phyloP scores from a whole-genome alignment of 129 eudicot species.

The Escallonia rubra region DNA sequence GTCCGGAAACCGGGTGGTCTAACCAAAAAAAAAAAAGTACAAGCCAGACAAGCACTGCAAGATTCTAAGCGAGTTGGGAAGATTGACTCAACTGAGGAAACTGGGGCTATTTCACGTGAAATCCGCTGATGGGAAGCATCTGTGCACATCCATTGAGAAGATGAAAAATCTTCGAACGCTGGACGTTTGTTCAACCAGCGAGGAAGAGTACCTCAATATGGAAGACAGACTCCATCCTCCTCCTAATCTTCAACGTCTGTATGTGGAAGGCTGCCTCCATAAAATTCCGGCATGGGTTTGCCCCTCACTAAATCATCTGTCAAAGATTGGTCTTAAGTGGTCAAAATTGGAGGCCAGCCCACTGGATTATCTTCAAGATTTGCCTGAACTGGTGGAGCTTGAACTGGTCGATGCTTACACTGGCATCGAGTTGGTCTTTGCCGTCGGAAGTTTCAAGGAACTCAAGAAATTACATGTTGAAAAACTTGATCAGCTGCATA shows the following conservation, averaged over 20 bases:
- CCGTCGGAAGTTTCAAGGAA: slow-evolving; percentile 14
- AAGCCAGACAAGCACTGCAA: neutral
- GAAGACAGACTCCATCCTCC: slow-evolving; percentile 6
- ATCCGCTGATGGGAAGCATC: slow-evolving; percentile 3
- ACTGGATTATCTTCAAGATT: slow-evolving; percentile 10
- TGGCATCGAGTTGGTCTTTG: slow-evolving; percentile 12
- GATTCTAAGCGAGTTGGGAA: slow-evolving; percentile 3
- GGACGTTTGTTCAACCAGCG: slow-evolving; percentile 2
- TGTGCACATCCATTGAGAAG: slow-evolving; percentile 14
- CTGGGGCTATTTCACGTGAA: slow-evolving; percentile 7
- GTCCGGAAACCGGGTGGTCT: too few species aligned
- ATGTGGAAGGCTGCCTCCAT: slow-evolving; percentile 16
- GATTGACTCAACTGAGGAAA: slow-evolving; percentile 5
- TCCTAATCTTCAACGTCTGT: slow-evolving; percentile 3
- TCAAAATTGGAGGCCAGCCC: slow-evolving; percentile 13
- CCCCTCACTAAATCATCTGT: slow-evolving; percentile 8
- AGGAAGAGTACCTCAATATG: slow-evolving; percentile 14
- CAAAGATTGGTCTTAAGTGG: slow-evolving; percentile 16
- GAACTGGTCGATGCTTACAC: slow-evolving; percentile 16
- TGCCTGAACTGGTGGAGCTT: slow-evolving; percentile 24
- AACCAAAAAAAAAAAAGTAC: too few species aligned
- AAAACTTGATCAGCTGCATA: slow-evolving; percentile 1
- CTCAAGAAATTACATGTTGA: slow-evolving; percentile 16
- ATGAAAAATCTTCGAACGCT: slow-evolving; percentile 1
- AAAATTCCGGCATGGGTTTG: slow-evolving; percentile 12